Evolutionary conservation across 768 basidiomycete genomes (phyloP).

Genomic region (Hysterangium stoloniferum): DNA sequence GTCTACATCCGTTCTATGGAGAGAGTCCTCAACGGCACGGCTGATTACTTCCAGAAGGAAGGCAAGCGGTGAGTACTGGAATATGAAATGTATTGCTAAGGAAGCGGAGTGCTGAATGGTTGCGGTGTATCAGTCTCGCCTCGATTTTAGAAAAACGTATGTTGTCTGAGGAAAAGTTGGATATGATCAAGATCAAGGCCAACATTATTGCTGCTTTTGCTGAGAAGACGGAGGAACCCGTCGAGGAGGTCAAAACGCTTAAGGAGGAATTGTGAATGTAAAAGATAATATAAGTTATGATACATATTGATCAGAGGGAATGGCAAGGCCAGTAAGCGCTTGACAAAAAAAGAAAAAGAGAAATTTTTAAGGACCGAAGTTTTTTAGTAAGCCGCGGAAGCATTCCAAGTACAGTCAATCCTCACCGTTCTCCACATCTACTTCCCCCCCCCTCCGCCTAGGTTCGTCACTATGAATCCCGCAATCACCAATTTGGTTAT

Average conservation of each 20-base stretch:
- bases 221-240: constrained; percentile 19
- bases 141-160: constrained; percentile 72
- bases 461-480: constrained; percentile 54
- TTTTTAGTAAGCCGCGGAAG: neutral
- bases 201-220: constrained; percentile 73
- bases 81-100: constrained; percentile 11
- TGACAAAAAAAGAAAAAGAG: too few species aligned
- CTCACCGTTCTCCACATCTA: neutral
- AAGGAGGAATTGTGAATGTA: too few species aligned
- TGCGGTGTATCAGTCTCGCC: constrained; percentile 41
- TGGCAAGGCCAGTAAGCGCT: too few species aligned
- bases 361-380: too few species aligned
- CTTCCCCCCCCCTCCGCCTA: neutral
- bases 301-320: too few species aligned
- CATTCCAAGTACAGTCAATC: neutral
- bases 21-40: constrained; percentile 64
- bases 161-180: constrained; percentile 72
- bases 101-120: constrained; percentile 16
- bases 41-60: constrained; percentile 82
- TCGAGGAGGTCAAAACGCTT: too few species aligned
- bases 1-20: constrained; percentile 88
- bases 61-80: constrained; percentile 53
- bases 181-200: constrained; percentile 88
- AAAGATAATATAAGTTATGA: too few species aligned
- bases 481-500: constrained; percentile 77